Base-by-base conservation (phyloP, 108 stramenopile genomes). In the Cyclotella baltica region DNA sequence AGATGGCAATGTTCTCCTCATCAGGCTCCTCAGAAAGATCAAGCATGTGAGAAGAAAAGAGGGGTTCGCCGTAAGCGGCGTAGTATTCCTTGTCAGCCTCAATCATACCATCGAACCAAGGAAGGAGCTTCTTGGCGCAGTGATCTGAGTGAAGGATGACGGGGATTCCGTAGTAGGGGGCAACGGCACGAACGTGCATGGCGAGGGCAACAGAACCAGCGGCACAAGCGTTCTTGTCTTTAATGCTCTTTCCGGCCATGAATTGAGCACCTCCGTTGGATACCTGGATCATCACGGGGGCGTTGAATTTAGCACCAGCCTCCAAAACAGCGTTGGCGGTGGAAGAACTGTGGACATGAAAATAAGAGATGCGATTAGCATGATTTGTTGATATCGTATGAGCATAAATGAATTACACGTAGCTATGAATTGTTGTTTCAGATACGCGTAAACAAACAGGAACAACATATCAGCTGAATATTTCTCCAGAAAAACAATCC, bases 111-210 rank as follows among this genome's bases (percentile, higher is more conserved):
- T 98, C 98, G 85, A 97, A 97, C 96, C 93, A 95, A 27, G 96
- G 93, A 48, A 95, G 89, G 46, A 95, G 89, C 65, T 96, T 95
- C 88, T 97, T 97, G 70, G 96, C 96, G 76, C 98, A 98, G 87
- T 98, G 98, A 84, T 98, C 98, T 5, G 96, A 94, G 88, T 98
- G 98, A 43, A 98, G 87, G 59, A 98, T 88, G 59, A 98, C 98
- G 36, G 98, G 98, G 62, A 98, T 83, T 70, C 97, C 97, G 88
- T 98, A 98, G 88, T 92, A 96, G 75, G 93, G 90, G 70, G 98
- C 96, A 50, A 98, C 90, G 69, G 95, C 83, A 64, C 98, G 97
- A 20, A 97, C 96, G 79, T 98, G 98, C 70, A 97, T 86, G 66
- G 98, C 98, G 50, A 96, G 86, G 62, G 97, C 97, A 47, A 98